Evolutionary conservation across 768 basidiomycete species (phyloP), one percentile per base, ranked within the genome.

Genomic region (Tricholoma hemisulphureum): DNA sequence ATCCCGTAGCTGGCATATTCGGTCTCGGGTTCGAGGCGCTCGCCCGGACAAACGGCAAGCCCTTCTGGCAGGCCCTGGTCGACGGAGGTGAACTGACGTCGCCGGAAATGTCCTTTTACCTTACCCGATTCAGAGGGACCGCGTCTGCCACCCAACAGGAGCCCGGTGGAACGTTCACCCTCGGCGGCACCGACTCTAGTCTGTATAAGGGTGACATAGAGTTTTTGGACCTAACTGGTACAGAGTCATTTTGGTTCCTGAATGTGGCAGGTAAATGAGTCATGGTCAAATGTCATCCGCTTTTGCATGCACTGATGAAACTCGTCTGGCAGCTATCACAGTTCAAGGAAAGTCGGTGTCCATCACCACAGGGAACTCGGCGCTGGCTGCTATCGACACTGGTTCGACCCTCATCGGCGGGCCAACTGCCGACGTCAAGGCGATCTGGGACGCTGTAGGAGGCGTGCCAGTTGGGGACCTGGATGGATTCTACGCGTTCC

Each of bases 361-460:
- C 0, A 65, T 88, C 11, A 57, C 81, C 0, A 71, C 76, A 1
- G 81, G 80, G 20, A 53, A 61, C 24, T 54, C 72, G 0, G 75
- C 85, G 0, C 68, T 87, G 10, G 81, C 88, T 10, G 95, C 94
- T 8, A 97, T 98, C 57, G 96, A 98, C 67, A 97, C 95, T 0
- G 95, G 95, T 23, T 98, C 96, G 0, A 96, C 95, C 2, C 82
- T 98, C 56, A 90, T 99, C 57, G 95, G 91, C 21, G 96, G 87
- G 0, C 95, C 97, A 0, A 71, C 83, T 0, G 68, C 60, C 1
- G 81, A 85, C 46, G 85, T 91, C 6, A 58, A 70, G 16, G 71
- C 77, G n/a, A 77, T 98, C 53, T 98, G 86, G 78, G 68, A 68
- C 1, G 78, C 83, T 8, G 84, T 98, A 24, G 78, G 83, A 6